phyloP scores from a whole-genome alignment of 192 early-diverging fungal genomes.

The Chytriomyces hyalinus region DNA sequence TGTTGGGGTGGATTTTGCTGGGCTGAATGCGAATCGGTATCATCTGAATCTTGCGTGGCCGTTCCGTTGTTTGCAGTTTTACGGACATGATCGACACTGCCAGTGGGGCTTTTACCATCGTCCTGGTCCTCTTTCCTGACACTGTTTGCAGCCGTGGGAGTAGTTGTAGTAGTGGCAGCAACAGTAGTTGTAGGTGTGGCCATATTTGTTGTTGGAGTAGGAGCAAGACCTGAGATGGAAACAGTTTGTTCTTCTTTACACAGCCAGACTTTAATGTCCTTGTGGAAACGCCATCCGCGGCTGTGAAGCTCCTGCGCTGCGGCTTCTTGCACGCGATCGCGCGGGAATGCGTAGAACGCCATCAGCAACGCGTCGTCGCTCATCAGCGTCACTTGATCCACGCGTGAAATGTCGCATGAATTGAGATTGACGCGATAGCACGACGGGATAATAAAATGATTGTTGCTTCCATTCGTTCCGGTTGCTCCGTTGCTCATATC shows the following conservation, averaged over 20 bases:
- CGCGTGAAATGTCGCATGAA: conserved; percentile 42
- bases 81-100: too few relatives aligned
- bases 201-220: not conserved
- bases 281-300: conserved; percentile 97
- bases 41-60: too few relatives aligned
- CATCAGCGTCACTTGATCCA: conserved; percentile 74
- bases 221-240: too few relatives aligned
- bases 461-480: conserved; percentile 53
- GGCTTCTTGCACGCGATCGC: conserved; percentile 87
- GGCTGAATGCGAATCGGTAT: too few relatives aligned
- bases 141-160: not conserved
- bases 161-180: not conserved
- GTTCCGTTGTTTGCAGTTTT: too few relatives aligned
- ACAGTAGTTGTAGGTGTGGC: not conserved
- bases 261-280: conserved; percentile 90
- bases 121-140: conserved; percentile 15
- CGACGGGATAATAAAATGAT: conserved; percentile 81
- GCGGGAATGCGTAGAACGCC: conserved; percentile 96
- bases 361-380: conserved; percentile 96
- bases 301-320: conserved; percentile 93
- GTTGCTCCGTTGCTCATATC: conserved; percentile 51
- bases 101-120: too few relatives aligned
- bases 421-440: conserved; percentile 67
- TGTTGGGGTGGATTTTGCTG: too few relatives aligned
- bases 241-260: conserved; percentile 69